These are phyloP conservation scores for Tricholoma bakamatsutake DNA, from an alignment of 768 basidiomycete species.

Conservation along the genomic window DNA sequence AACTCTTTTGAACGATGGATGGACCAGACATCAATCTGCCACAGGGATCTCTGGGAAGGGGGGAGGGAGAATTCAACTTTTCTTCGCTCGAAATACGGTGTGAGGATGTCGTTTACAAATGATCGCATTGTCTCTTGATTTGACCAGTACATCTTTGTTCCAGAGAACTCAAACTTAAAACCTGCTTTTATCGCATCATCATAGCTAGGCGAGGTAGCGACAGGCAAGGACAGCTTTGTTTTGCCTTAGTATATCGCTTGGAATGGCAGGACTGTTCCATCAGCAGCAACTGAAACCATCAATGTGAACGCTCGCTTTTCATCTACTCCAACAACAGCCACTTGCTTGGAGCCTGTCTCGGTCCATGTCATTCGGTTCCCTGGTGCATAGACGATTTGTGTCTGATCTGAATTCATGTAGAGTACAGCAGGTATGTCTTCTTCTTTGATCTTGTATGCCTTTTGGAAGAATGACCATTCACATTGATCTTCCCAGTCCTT, in stretches of 20 bases:
- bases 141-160: constrained; percentile 22
- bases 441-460: constrained; percentile 19
- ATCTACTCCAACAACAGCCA: constrained; percentile 26
- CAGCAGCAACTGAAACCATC: constrained; percentile 21
- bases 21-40: background rate
- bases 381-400: constrained; percentile 22
- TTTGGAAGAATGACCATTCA: constrained; percentile 18
- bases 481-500: constrained; percentile 23
- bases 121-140: constrained; percentile 13
- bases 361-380: constrained; percentile 23
- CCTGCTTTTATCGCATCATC: too few relatives aligned
- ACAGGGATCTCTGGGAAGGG: background rate
- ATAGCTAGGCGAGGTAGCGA: background rate
- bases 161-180: background rate
- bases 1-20: background rate
- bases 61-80: background rate
- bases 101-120: background rate
- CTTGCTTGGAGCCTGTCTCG: constrained; percentile 23
- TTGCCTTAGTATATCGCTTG: constrained; percentile 29
- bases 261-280: constrained; percentile 24
- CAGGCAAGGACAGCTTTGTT: background rate
- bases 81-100: background rate
- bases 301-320: constrained; percentile 32
- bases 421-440: constrained; percentile 20
- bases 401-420: constrained; percentile 32